Conservation (phyloP, 1,284 basidiomycete genomes). For the Moesziomyces aphidis region DNA sequence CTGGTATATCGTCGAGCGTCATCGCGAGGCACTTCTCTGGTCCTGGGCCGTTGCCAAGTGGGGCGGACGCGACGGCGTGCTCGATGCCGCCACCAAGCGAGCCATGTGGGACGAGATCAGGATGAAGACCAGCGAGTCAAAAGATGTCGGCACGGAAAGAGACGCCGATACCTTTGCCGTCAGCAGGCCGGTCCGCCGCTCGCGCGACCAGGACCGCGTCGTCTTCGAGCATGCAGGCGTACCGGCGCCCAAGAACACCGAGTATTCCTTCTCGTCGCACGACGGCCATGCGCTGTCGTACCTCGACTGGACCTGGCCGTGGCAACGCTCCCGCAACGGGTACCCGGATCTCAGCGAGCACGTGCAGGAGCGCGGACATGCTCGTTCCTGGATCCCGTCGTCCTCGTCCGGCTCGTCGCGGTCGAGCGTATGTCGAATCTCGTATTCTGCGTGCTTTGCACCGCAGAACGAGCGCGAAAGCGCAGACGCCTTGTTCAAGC, state of each 20-base stretch:
- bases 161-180: constrained; percentile 12
- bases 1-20: constrained; percentile 53
- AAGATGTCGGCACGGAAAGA: not conserved
- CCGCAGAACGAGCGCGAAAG: constrained; percentile 8
- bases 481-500: constrained; percentile 43
- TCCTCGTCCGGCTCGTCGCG: not conserved
- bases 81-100: constrained; percentile 54
- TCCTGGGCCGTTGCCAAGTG: constrained; percentile 54
- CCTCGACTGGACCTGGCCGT: constrained; percentile 48
- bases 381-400: constrained; percentile 13
- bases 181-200: constrained; percentile 17
- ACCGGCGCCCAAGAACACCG: constrained; percentile 36
- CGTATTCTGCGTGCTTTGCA: constrained; percentile 11
- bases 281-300: constrained; percentile 49
- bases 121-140: constrained; percentile 6
- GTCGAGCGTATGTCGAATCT: constrained; percentile 20
- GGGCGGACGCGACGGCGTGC: constrained; percentile 64
- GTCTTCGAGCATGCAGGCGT: constrained; percentile 27
- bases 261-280: constrained; percentile 47
- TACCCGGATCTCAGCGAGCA: constrained; percentile 42
- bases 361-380: not conserved
- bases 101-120: constrained; percentile 69
- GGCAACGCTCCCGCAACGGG: constrained; percentile 36
- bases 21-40: constrained; percentile 60
- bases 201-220: constrained; percentile 12